phyloP scores from a whole-genome alignment of 1,139 yeast species.

The Debaryomyces sp. region DNA sequence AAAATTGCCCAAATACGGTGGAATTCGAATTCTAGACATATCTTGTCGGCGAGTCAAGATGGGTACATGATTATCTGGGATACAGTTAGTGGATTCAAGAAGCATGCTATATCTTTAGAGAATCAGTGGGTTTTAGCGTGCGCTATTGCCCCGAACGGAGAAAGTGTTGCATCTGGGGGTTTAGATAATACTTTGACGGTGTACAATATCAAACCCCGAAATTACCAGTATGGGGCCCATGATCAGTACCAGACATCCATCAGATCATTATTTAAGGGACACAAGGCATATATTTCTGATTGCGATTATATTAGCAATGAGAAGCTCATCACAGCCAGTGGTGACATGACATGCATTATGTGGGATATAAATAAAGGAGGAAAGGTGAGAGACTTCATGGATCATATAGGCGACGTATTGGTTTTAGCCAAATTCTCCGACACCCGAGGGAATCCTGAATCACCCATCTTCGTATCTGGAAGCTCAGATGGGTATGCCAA shows the following conservation, averaged over 20 bases:
- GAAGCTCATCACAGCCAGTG: constrained; percentile 71
- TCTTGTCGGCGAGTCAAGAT: constrained; percentile 83
- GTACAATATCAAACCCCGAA: constrained; percentile 46
- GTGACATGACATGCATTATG: constrained; percentile 77
- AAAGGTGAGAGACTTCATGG: constrained; percentile 59
- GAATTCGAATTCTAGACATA: constrained; percentile 59
- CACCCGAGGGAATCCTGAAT: constrained; percentile 21
- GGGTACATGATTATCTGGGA: constrained; percentile 89
- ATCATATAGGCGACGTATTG: constrained; percentile 82
- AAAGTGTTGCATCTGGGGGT: constrained; percentile 78
- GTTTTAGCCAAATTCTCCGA: constrained; percentile 44
- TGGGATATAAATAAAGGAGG: constrained; percentile 78
- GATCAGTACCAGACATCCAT: constrained; percentile 44
- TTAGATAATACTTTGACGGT: constrained; percentile 78
- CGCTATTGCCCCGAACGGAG: constrained; percentile 69
- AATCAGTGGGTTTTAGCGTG: constrained; percentile 82
- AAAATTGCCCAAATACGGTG: constrained; percentile 73
- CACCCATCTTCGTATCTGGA: constrained; percentile 59
- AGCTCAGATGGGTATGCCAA: constrained; percentile 74
- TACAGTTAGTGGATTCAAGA: constrained; percentile 69
- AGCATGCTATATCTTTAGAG: constrained; percentile 67
- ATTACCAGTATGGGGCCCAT: constrained; percentile 14
- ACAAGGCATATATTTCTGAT: constrained; percentile 79
- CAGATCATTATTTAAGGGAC: constrained; percentile 68
- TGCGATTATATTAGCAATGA: constrained; percentile 60